Evolutionary conservation across 306 rosid genomes (phyloP).

Genomic region (Vigna trinervia): DNA sequence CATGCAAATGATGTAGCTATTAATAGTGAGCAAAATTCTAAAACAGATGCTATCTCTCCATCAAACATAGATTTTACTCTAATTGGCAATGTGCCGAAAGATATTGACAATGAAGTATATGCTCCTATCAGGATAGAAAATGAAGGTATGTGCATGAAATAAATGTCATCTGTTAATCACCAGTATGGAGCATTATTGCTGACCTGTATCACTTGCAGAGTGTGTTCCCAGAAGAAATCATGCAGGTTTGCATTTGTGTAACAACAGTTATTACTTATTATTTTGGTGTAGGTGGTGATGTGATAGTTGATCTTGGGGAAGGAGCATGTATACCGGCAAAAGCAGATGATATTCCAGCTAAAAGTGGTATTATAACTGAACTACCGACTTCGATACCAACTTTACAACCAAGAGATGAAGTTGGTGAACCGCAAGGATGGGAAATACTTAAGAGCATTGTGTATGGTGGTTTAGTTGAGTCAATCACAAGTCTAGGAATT

Average conservation of each 20-base stretch:
- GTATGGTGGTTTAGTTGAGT: slow-evolving; percentile 79
- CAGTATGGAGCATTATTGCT: not conserved
- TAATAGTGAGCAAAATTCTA: not conserved
- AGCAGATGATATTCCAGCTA: slow-evolving; percentile 29
- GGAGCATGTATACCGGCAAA: slow-evolving; percentile 17
- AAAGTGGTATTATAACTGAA: slow-evolving; percentile 32
- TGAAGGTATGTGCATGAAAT: slow-evolving; percentile 43
- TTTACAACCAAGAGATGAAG: slow-evolving; percentile 39
- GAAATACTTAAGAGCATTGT: slow-evolving; percentile 74
- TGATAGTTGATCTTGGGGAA: slow-evolving; percentile 35
- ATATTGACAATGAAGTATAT: slow-evolving; percentile 12
- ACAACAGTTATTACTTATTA: slow-evolving; percentile 25
- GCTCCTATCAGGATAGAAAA: slow-evolving; percentile 13
- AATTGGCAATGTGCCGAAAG: slow-evolving; percentile 29
- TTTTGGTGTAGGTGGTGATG: slow-evolving; percentile 45
- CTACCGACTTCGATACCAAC: not conserved
- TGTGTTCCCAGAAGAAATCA: slow-evolving; percentile 13
- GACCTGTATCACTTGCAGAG: not conserved
- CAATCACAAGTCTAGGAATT: slow-evolving; percentile 78
- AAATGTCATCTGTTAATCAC: slow-evolving; percentile 24
- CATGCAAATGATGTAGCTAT: slow-evolving; percentile 37
- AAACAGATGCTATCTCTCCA: slow-evolving; percentile 35
- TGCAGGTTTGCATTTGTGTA: slow-evolving; percentile 15
- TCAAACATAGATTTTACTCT: slow-evolving; percentile 20
- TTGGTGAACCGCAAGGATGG: slow-evolving; percentile 42